Percentiles rank a stretch among this genome's conserved stretches.
Conservation (phyloP, 2,329 filamentous ascomycete genomes). For the Paraphoma sp. region DNA sequence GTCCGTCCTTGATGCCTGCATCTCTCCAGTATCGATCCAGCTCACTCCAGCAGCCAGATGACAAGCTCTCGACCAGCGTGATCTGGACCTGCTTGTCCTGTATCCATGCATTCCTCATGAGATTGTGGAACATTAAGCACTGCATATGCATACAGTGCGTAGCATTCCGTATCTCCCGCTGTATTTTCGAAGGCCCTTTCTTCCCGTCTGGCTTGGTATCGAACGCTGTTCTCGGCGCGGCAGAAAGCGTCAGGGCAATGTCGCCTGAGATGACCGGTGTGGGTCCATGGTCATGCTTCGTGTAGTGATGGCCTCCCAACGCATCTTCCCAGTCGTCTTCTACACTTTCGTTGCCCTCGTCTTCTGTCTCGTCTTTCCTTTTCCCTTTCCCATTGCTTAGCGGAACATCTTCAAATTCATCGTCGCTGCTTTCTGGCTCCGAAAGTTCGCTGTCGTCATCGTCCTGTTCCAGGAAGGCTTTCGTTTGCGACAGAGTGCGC, state of each 20-base stretch:
- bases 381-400: conserved; percentile 46
- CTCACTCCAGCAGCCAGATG: conserved; percentile 43
- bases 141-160: conserved; percentile 92
- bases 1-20: conserved; percentile 82
- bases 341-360: conserved; percentile 46
- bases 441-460: conserved; percentile 51
- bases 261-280: conserved; percentile 66
- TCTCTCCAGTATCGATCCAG: conserved; percentile 63
- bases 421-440: conserved; percentile 50
- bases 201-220: conserved; percentile 63
- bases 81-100: conserved; percentile 44
- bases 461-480: conserved; percentile 46
- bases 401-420: conserved; percentile 59
- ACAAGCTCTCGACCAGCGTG: conserved; percentile 37
- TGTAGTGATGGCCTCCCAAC: conserved; percentile 45
- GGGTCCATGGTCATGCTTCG: conserved; percentile 41
- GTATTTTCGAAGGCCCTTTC: conserved; percentile 85
- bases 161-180: conserved; percentile 76
- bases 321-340: conserved; percentile 51
- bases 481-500: conserved; percentile 40
- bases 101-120: conserved; percentile 60
- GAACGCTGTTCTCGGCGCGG: conserved; percentile 29
- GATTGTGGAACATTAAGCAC: conserved; percentile 87
- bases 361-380: conserved; percentile 24
- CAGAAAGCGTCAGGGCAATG: conserved; percentile 72